These are phyloP conservation scores for Trichoderma koningii DNA, from an alignment of 2,329 filamentous ascomycete genomes.

Conservation along the genomic window DNA sequence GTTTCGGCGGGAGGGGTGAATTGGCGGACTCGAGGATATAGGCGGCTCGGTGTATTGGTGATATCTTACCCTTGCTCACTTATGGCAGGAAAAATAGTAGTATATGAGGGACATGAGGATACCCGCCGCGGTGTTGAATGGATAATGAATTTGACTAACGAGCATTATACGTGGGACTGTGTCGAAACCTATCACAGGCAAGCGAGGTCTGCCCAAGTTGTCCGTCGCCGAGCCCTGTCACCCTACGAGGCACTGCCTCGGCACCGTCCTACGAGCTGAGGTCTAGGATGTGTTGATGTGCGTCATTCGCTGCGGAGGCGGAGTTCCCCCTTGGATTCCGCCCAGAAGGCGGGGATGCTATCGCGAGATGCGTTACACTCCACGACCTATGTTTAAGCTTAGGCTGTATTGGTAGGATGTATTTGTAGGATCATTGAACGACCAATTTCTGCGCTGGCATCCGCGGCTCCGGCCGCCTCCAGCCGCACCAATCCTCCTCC, in stretches of 20 bases:
- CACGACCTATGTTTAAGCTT: no score
- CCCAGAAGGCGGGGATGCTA: background rate
- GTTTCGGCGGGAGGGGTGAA: slow-evolving; percentile 11
- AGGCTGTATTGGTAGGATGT: no score
- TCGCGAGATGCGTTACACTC: background rate
- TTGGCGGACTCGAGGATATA: background rate
- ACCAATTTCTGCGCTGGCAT: background rate
- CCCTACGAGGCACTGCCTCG: background rate
- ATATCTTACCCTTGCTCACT: slow-evolving; percentile 21
- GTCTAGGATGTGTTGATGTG: background rate
- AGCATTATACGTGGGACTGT: background rate
- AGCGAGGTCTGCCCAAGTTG: no score
- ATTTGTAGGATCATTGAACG: no score
- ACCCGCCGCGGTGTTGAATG: slow-evolving; percentile 9
- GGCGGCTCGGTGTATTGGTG: slow-evolving; percentile 25
- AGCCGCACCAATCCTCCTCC: slow-evolving; percentile 7
- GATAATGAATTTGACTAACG: slow-evolving; percentile 10
- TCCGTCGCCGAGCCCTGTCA: background rate
- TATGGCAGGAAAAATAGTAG: slow-evolving; percentile 16
- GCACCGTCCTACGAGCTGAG: no score
- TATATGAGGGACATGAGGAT: slow-evolving; percentile 16
- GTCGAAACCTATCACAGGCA: background rate
- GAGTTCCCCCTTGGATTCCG: background rate
- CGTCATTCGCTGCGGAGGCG: slow-evolving; percentile 5
- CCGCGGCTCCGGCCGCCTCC: slow-evolving; percentile 6